Percentiles rank a stretch among this genome's conserved stretches.
phyloP scores from a whole-genome alignment of 768 basidiomycete species.

The Coprinopsis sp. region DNA sequence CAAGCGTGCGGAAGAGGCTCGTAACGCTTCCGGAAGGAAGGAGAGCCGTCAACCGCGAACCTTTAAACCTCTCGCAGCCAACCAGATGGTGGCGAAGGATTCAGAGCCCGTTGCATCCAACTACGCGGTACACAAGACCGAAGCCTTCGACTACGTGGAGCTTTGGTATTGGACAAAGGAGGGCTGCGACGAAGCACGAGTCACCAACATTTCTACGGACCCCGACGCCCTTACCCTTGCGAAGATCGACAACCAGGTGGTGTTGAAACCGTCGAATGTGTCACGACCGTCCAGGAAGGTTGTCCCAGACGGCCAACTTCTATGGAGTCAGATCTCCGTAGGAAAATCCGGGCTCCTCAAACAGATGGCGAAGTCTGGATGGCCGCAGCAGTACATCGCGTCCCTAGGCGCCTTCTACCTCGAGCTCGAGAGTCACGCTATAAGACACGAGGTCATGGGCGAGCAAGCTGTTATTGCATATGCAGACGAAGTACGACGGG shows the following conservation, averaged over 20 bases:
- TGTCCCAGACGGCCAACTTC: constrained; percentile 13
- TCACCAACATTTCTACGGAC: neutral
- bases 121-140: constrained; percentile 6
- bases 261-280: constrained; percentile 10
- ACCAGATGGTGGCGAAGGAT: neutral
- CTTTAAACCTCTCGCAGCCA: constrained; percentile 1
- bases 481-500: constrained; percentile 6
- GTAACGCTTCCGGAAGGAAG: constrained; percentile 29
- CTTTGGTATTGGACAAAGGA: constrained; percentile 13
- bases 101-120: neutral
- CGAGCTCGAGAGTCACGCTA: constrained; percentile 10
- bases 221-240: constrained; percentile 12
- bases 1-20: constrained; percentile 26
- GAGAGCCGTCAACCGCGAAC: constrained; percentile 7
- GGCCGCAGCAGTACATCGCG: constrained; percentile 9
- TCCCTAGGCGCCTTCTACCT: constrained; percentile 12
- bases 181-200: constrained; percentile 7
- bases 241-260: constrained; percentile 3
- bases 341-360: constrained; percentile 13
- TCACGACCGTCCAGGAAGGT: constrained; percentile 15
- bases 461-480: constrained; percentile 9
- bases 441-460: constrained; percentile 1
- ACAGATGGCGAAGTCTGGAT: neutral
- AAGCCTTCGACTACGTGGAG: constrained; percentile 10
- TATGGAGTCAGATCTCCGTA: constrained; percentile 14